A percentile compares a stretch with the other conserved stretches of the same genome.
Evolutionary conservation across 805 yeast species (phyloP).

Genomic region (Candida anglica): DNA sequence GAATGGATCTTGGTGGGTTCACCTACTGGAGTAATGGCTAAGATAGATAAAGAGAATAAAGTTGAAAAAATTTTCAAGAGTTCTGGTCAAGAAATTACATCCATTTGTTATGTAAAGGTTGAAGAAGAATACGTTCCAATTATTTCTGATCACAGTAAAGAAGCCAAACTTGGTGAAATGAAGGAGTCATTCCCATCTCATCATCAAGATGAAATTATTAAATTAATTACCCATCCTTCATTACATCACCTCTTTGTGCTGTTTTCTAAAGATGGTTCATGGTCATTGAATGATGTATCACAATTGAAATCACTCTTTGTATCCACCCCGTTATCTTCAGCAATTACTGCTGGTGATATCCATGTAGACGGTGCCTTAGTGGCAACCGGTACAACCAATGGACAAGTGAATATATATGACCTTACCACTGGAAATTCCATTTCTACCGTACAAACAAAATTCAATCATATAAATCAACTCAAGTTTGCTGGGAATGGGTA

Average conservation of each 20-base stretch:
- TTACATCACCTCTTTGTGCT: slow-evolving; percentile 22
- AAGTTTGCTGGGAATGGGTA: slow-evolving; percentile 63
- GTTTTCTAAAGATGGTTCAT: slow-evolving; percentile 18
- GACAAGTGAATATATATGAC: slow-evolving; percentile 34
- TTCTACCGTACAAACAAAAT: slow-evolving; percentile 9
- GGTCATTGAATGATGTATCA: slow-evolving; percentile 13
- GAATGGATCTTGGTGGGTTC: slow-evolving; percentile 9
- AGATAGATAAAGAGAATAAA: not conserved
- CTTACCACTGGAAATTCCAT: slow-evolving; percentile 26
- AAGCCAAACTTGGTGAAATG: not conserved
- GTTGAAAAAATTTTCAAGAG: not conserved
- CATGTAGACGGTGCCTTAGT: slow-evolving; percentile 49
- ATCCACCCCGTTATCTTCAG: slow-evolving; percentile 3
- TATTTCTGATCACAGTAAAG: not conserved
- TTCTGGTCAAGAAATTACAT: not conserved
- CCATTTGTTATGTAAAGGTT: no score
- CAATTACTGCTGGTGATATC: slow-evolving; percentile 20
- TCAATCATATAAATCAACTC: slow-evolving; percentile 26
- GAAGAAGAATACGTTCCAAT: not conserved
- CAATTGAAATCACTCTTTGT: not conserved
- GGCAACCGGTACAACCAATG: slow-evolving; percentile 33
- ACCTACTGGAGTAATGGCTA: slow-evolving; percentile 10
- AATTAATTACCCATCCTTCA: slow-evolving; percentile 29
- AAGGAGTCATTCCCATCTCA: not conserved
- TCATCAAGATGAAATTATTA: not conserved